phyloP scores from a whole-genome alignment of 306 rosid species.

The Prunus kanzakura region DNA sequence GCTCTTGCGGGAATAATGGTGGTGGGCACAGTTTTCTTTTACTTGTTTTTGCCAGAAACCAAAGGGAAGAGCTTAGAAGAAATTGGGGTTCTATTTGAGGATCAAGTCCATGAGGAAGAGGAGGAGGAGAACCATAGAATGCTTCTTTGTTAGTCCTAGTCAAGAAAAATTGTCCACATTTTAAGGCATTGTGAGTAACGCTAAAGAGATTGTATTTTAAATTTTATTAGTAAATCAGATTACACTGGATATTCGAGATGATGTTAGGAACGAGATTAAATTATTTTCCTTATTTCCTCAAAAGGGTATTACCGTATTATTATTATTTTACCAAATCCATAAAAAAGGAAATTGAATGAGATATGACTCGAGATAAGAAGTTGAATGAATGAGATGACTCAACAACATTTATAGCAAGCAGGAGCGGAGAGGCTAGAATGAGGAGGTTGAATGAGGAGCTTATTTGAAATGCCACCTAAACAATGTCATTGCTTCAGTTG shows the following conservation, averaged over 20 bases:
- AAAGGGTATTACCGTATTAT: not conserved
- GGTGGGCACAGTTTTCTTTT: conserved; percentile 44
- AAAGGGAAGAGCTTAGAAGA: conserved; percentile 46
- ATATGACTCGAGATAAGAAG: not conserved
- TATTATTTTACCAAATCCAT: not conserved
- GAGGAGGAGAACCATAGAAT: not conserved
- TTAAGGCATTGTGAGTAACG: no score
- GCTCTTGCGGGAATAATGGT: conserved; percentile 55
- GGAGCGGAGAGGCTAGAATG: no score
- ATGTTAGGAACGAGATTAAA: not conserved
- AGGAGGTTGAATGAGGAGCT: no score
- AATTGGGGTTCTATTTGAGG: conserved; percentile 39
- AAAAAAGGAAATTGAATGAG: no score
- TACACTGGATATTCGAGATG: not conserved
- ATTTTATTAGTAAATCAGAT: no score
- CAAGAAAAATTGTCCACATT: not conserved
- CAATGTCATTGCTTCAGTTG: not conserved
- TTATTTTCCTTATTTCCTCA: not conserved
- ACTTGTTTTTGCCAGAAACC: conserved; percentile 50
- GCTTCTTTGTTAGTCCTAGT: conserved; percentile 4
- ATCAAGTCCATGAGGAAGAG: not conserved
- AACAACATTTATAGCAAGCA: no score
- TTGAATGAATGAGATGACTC: not conserved
- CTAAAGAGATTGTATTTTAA: no score
- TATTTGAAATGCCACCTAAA: not conserved